Conservation (phyloP, 78 protist genomes). For the Polysphondylium violaceum region DNA sequence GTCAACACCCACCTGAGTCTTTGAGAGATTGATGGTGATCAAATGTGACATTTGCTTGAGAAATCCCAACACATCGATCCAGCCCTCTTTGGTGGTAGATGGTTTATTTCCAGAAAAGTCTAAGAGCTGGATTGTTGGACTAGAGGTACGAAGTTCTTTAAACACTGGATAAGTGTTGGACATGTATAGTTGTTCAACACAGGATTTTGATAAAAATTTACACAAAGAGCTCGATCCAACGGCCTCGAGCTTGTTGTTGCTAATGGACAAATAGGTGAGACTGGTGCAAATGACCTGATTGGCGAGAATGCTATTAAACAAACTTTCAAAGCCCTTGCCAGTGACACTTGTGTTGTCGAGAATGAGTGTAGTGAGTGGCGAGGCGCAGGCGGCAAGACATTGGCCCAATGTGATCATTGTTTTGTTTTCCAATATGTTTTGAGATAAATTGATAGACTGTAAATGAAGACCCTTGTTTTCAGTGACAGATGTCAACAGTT, state of each 20-base stretch:
- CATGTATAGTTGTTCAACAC: conserved; percentile 27
- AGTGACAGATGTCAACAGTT: conserved; percentile 3
- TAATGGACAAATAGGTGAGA: conserved; percentile 4
- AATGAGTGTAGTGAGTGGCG: conserved; percentile 20
- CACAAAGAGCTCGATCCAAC: conserved; percentile 41
- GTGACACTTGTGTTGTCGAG: conserved; percentile 12
- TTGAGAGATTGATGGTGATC: conserved; percentile 1
- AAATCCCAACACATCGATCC: conserved; percentile 25
- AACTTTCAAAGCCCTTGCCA: conserved; percentile 52
- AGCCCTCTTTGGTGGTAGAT: conserved; percentile 28
- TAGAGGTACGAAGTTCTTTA: conserved; percentile 1
- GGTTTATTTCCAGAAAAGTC: conserved; percentile 61
- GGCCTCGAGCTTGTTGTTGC: conserved; percentile 42
- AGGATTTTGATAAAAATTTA: conserved; percentile 34
- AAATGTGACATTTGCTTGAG: conserved; percentile 35
- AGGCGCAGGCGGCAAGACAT: conserved; percentile 41
- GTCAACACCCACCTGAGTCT: conserved; percentile 7
- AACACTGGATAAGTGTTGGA: conserved; percentile 34
- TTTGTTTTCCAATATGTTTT: conserved; percentile 57
- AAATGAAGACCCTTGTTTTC: conserved; percentile 42
- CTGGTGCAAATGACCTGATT: not conserved
- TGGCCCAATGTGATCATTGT: conserved; percentile 50
- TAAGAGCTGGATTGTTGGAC: not conserved
- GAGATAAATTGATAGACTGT: conserved; percentile 9
- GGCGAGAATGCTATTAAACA: conserved; percentile 21